A percentile compares a stretch with the other conserved stretches of the same genome.
Evolutionary conservation across 306 rosid genomes (phyloP).

Genomic region (Medicago lupulina): DNA sequence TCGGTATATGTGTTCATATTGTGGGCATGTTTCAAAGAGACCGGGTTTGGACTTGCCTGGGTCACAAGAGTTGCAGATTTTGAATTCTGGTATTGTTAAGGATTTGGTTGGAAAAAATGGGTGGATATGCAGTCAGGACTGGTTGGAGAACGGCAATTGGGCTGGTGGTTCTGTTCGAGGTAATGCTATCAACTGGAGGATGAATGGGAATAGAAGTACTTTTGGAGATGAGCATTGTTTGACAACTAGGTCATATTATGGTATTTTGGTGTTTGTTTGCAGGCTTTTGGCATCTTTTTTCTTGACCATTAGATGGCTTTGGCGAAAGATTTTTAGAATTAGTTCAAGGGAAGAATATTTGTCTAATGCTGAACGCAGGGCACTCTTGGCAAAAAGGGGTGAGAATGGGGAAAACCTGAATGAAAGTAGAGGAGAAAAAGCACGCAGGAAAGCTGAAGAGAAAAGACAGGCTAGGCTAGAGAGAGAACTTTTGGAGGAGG

Average conservation of each 20-base stretch:
- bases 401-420: slow-evolving; percentile 67
- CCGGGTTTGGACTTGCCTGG: slow-evolving; percentile 93
- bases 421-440: slow-evolving; percentile 85
- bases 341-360: slow-evolving; percentile 72
- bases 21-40: slow-evolving; percentile 93
- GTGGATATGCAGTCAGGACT: slow-evolving; percentile 87
- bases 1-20: slow-evolving; percentile 91
- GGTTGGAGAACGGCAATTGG: slow-evolving; percentile 86
- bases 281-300: slow-evolving; percentile 77
- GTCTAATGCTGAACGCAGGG: slow-evolving; percentile 76
- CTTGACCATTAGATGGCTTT: slow-evolving; percentile 88
- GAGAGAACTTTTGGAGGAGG: slow-evolving; percentile 95
- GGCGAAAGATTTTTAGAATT: slow-evolving; percentile 84
- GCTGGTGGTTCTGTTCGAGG: slow-evolving; percentile 62
- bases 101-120: slow-evolving; percentile 89
- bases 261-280: slow-evolving; percentile 73
- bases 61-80: slow-evolving; percentile 68
- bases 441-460: slow-evolving; percentile 95
- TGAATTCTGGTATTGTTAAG: slow-evolving; percentile 73
- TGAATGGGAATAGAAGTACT: slow-evolving; percentile 54
- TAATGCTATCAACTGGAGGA: slow-evolving; percentile 67
- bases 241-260: slow-evolving; percentile 81
- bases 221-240: slow-evolving; percentile 84
- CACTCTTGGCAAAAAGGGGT: slow-evolving; percentile 63
- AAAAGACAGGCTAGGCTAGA: slow-evolving; percentile 94